Base-by-base conservation (phyloP, 805 yeast genomes). In the Yarrowia porcina region DNA sequence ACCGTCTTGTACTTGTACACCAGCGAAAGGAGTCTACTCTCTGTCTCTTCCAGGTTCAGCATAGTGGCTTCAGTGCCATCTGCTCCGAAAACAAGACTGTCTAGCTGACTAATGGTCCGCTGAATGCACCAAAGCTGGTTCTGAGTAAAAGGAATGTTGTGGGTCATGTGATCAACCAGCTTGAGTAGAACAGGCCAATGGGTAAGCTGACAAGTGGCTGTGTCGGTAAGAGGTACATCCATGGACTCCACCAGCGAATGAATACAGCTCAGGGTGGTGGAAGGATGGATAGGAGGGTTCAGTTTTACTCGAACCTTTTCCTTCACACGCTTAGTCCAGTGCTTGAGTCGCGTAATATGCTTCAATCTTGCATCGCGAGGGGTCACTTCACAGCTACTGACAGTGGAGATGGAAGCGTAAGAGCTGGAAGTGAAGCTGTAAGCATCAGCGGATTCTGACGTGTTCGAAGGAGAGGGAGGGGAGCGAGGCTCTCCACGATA, bases 41-140 rank as follows among this genome's bases (percentile, higher is more conserved):
- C 56, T 2, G 56, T 49, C 21, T 49, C 56, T 3, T 49, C 56
- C 38, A 32, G 15, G 21, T 49, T 38, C 20, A 49, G n/a, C 3
- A 32, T 28, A n/a, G 11, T 4, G n/a, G 10, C 6, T 9, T 33
- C 56, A 17, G 18, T 7, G 11, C n/a, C 13, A 2, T 49, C 56
- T 15, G 17, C 39, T 13, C 39, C 56, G 21, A 49, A 49, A 15
- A 49, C 56, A 3, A 49, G 28, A 9, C 23, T 20, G 20, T 49
- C 56, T 1, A 49, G 15, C 39, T 33, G 56, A 4, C 35, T 15
- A n/a, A 33, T 32, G 12, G 56, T 49, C 1, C 56, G 39, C 56
- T 49, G 56, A n/a, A 33, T 21, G 23, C 56, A 49, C 56, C 56
- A 49, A 1, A 49, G 39, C 39, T 49, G 56, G 20, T 32, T 49